Conservation (phyloP, 2,329 filamentous ascomycete species). For the Fragosphaeria purpurea region DNA sequence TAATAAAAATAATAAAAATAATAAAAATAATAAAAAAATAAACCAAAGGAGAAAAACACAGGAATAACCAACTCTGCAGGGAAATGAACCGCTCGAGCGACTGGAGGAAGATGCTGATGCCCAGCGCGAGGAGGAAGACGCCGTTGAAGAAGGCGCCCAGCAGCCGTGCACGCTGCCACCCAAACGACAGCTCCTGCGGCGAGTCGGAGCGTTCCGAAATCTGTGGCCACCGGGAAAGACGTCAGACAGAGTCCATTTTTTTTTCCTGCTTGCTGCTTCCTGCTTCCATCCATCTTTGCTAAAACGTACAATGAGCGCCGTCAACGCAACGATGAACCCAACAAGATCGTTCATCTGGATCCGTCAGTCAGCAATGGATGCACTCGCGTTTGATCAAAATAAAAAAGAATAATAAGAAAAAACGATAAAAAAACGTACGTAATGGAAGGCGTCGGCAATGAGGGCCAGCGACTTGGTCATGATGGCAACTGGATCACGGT, state of each 20-base stretch:
- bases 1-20: too few species aligned
- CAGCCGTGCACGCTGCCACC: constrained; percentile 66
- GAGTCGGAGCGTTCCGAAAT: constrained; percentile 45
- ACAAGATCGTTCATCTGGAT: constrained; percentile 58
- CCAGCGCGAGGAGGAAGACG: constrained; percentile 61
- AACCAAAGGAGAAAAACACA: not conserved
- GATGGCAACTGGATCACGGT: constrained; percentile 44
- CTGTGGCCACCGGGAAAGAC: constrained; percentile 23
- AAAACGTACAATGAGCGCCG: constrained; percentile 47
- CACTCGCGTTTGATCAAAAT: constrained; percentile 52
- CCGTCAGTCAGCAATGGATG: constrained; percentile 45
- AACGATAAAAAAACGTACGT: constrained; percentile 36
- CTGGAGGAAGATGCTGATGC: constrained; percentile 63
- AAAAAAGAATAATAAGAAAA: too few species aligned
- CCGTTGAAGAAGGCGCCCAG: constrained; percentile 76
- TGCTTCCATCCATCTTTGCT: too few species aligned
- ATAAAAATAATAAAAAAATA: too few species aligned
- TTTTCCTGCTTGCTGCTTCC: not conserved
- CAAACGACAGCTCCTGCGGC: constrained; percentile 55
- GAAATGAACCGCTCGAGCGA: constrained; percentile 60
- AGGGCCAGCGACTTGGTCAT: constrained; percentile 62
- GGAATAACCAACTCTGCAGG: constrained; percentile 35
- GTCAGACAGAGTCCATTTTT: not conserved
- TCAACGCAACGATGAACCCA: constrained; percentile 56
- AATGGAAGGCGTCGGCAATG: constrained; percentile 70